These are phyloP conservation scores for Ampelomyces quisqualis DNA, from an alignment of 2,329 filamentous ascomycete genomes.

Conservation along the genomic window DNA sequence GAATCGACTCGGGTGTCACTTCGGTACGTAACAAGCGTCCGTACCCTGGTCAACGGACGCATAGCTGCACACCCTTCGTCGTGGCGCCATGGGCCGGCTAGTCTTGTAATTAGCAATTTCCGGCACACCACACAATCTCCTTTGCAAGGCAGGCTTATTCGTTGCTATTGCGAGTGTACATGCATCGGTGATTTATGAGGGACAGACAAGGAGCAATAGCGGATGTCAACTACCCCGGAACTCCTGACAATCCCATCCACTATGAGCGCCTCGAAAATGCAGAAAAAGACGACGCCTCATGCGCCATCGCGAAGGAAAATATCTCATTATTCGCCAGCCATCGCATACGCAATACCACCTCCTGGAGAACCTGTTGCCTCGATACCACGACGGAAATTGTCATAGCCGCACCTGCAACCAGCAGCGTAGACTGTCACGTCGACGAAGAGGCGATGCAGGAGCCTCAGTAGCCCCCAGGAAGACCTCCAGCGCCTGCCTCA, in stretches of 20 bases:
- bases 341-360: no score
- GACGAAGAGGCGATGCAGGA: not conserved
- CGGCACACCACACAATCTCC: no score
- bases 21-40: no score
- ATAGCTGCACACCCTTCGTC: no score
- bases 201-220: not conserved
- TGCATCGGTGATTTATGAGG: no score
- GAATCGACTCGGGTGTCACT: no score
- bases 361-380: no score
- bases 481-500: constrained; percentile 20
- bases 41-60: no score
- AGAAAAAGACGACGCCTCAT: not conserved
- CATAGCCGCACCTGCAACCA: not conserved
- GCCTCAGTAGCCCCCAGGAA: constrained; percentile 17
- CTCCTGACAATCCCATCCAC: not conserved
- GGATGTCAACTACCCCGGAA: not conserved
- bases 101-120: no score
- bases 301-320: not conserved
- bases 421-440: not conserved
- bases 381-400: not conserved
- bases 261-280: not conserved
- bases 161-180: no score
- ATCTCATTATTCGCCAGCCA: not conserved
- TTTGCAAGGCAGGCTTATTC: no score
- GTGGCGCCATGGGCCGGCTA: no score